These are phyloP conservation scores for Plenodomus lindquistii DNA, from an alignment of 2,329 filamentous ascomycete species.

Conservation along the genomic window DNA sequence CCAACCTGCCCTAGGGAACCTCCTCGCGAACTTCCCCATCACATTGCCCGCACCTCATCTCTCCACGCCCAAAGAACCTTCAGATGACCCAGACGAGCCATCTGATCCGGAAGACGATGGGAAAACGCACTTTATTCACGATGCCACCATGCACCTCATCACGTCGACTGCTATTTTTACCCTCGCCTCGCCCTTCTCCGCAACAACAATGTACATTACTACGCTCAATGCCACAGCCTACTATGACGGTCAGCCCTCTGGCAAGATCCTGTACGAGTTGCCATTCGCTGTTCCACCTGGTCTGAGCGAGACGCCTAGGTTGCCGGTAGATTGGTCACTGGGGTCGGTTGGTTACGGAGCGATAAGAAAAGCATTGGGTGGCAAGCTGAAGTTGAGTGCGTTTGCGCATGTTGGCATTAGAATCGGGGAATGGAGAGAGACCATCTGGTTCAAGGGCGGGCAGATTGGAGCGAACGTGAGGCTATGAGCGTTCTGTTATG, in stretches of 20 bases:
- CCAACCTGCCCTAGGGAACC: slow-evolving; percentile 71
- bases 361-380: slow-evolving; percentile 77
- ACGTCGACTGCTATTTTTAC: slow-evolving; percentile 85
- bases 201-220: slow-evolving; percentile 76
- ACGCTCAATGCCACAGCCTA: slow-evolving; percentile 81
- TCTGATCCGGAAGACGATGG: slow-evolving; percentile 47
- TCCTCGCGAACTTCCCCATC: slow-evolving; percentile 72
- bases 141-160: slow-evolving; percentile 82
- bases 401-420: slow-evolving; percentile 74
- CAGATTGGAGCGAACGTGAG: slow-evolving; percentile 54
- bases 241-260: slow-evolving; percentile 80
- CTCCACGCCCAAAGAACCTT: slow-evolving; percentile 55
- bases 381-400: slow-evolving; percentile 76
- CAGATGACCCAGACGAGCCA: slow-evolving; percentile 38
- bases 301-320: slow-evolving; percentile 68
- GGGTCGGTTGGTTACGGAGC: slow-evolving; percentile 82
- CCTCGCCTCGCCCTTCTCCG: slow-evolving; percentile 74
- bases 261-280: slow-evolving; percentile 73
- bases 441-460: slow-evolving; percentile 55
- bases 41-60: slow-evolving; percentile 73
- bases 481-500: slow-evolving; percentile 31
- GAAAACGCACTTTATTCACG: slow-evolving; percentile 73
- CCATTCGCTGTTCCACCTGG: slow-evolving; percentile 80
- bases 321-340: slow-evolving; percentile 82
- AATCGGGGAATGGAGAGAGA: slow-evolving; percentile 74